These are phyloP conservation scores for Salvia sclarea DNA, from an alignment of 305 asterid species.

Conservation along the genomic window DNA sequence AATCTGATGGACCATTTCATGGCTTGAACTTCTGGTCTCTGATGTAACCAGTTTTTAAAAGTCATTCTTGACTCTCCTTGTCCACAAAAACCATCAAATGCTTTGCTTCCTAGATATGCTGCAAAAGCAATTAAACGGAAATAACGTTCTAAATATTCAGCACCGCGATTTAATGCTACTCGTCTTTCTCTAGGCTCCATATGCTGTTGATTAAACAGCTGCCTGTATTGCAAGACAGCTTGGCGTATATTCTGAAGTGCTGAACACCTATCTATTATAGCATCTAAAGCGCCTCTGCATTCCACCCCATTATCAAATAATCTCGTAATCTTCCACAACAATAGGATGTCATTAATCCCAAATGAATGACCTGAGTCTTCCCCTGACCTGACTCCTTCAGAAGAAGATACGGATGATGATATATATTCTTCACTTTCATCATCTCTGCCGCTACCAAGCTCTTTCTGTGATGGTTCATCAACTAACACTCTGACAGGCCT, in stretches of 20 bases:
- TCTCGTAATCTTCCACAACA: slow-evolving; percentile 93
- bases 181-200: slow-evolving; percentile 97
- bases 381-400: slow-evolving; percentile 45
- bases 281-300: slow-evolving; percentile 95
- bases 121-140: slow-evolving; percentile 98
- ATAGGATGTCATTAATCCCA: slow-evolving; percentile 93
- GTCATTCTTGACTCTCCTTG: slow-evolving; percentile 82
- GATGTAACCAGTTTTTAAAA: slow-evolving; percentile 90
- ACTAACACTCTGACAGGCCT: slow-evolving; percentile 75
- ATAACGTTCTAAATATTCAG: slow-evolving; percentile 98
- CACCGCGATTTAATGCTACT: slow-evolving; percentile 95
- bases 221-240: slow-evolving; percentile 94
- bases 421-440: slow-evolving; percentile 59
- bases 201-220: slow-evolving; percentile 87
- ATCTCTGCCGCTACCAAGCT: slow-evolving; percentile 46
- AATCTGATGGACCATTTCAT: slow-evolving; percentile 98
- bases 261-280: slow-evolving; percentile 91
- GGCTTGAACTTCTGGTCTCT: slow-evolving; percentile 95
- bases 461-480: slow-evolving; percentile 53
- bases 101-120: slow-evolving; percentile 96
- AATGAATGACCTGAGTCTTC: slow-evolving; percentile 62
- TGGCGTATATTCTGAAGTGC: slow-evolving; percentile 97
- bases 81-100: slow-evolving; percentile 92
- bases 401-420: slow-evolving; percentile 44
- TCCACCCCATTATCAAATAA: slow-evolving; percentile 97